Base-by-base conservation (phyloP, 805 yeast genomes). In the Brettanomyces custersianus region DNA sequence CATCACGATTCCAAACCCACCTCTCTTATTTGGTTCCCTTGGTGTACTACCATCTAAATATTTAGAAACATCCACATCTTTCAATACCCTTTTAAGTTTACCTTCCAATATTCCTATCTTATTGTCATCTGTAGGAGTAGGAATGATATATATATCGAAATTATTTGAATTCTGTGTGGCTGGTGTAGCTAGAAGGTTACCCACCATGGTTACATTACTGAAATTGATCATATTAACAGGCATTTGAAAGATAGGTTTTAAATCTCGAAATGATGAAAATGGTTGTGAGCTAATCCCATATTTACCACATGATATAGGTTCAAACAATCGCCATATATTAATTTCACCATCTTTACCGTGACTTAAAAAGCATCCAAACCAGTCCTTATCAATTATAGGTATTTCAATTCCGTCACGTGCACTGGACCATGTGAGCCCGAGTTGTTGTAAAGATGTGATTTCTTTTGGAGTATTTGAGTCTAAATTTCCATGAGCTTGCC, bases 201-300 rank as follows among this genome's bases (percentile, higher is more conserved):
- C 50, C 6, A 33, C 37, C 13, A 68, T 54, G 4, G 67, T 77
- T n/a, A 78, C 74, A 37, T 77, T 74, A 45, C 86, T 71, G 53
- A 79, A 85, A 46, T 82, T 84, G 43, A 85, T 59, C 4, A 84
- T 65, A 52, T 85, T 85, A 29, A 81, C 80, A 5, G 87, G 87
- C 44, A 80, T 63, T 13, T 70, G 66, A 41, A 68, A 65, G 1
- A 61, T 52, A 22, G 56, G 11, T 13, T 36, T 39, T 13, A 29
- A 7, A 9, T n/a, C 19, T 13, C 15, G 17, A n/a, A 32, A 24
- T 8, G 35, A 10, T 17, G 32, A 8, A 16, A 8, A 29, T 7
- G 13, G 20, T 20, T 29, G 32, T 8, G 6, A 29, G 18, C 11
- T 19, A 2, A 32, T 6, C 17, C 35, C 35, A 15, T 32, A 16